Conservation (phyloP, 495 filamentous ascomycete species). For the Hypoxylon perforatum region DNA sequence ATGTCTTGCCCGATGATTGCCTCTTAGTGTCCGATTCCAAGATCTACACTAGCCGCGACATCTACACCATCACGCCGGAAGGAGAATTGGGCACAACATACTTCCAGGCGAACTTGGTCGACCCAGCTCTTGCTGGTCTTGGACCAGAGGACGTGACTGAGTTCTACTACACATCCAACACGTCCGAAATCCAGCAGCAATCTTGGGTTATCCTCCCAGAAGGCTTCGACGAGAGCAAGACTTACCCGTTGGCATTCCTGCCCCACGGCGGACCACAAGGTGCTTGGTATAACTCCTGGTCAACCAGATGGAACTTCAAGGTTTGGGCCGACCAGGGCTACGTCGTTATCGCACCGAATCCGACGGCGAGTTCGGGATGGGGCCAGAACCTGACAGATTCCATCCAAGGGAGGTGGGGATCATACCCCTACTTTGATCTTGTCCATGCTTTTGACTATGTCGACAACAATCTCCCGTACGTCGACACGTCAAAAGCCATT, state of each 20-base stretch:
- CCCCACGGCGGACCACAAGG: conserved; percentile 82
- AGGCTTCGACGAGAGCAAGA: conserved; percentile 70
- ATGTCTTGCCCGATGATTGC: conserved; percentile 57
- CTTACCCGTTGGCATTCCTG: conserved; percentile 76
- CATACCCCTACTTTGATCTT: conserved; percentile 53
- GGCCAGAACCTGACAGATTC: conserved; percentile 75
- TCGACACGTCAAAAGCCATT: conserved; percentile 73
- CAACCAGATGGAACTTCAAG: conserved; percentile 78
- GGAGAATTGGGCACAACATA: conserved; percentile 42
- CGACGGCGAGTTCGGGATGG: conserved; percentile 77
- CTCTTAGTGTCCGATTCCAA: conserved; percentile 68
- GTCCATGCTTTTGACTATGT: conserved; percentile 74
- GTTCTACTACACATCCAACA: conserved; percentile 67
- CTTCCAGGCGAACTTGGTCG: conserved; percentile 48
- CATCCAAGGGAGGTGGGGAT: conserved; percentile 71
- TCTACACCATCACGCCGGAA: conserved; percentile 49
- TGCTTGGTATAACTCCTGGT: conserved; percentile 68
- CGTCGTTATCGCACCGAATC: conserved; percentile 76
- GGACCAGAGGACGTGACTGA: conserved; percentile 48
- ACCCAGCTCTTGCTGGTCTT: conserved; percentile 63
- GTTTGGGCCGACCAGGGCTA: conserved; percentile 82
- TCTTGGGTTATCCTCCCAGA: conserved; percentile 77
- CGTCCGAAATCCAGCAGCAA: conserved; percentile 68
- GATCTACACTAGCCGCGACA: conserved; percentile 64
- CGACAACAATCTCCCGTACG: conserved; percentile 64